phyloP scores from a whole-genome alignment of 768 basidiomycete genomes.

The Phanerochaete carnosa region DNA sequence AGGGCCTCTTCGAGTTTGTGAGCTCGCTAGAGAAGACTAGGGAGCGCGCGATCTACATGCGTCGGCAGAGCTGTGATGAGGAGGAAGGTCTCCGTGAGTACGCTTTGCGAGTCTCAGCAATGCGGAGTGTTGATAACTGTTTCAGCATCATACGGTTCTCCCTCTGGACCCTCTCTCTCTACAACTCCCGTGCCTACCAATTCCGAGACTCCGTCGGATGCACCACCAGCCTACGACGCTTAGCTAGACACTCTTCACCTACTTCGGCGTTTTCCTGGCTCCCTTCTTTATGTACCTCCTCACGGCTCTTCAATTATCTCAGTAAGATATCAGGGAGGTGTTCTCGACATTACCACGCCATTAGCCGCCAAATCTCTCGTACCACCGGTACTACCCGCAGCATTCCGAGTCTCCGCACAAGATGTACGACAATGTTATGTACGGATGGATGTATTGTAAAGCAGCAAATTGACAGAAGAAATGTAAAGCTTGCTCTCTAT shows the following conservation, averaged over 20 bases:
- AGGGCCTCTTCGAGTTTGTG: slow-evolving; percentile 72
- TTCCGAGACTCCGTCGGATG: background rate
- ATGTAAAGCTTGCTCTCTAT: background rate
- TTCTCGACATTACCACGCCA: background rate
- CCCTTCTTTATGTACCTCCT: background rate
- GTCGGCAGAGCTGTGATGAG: slow-evolving; percentile 51
- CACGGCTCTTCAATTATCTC: background rate
- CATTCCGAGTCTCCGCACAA: background rate
- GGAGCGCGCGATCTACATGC: slow-evolving; percentile 75
- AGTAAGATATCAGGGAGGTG: background rate
- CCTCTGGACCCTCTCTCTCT: slow-evolving; percentile 1
- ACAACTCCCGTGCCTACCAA: background rate
- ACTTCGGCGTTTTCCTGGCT: background rate
- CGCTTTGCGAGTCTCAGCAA: background rate
- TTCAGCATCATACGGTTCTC: slow-evolving; percentile 2
- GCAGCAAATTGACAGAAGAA: background rate
- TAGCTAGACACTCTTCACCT: background rate
- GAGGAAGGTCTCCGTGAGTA: slow-evolving; percentile 63
- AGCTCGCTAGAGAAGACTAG: slow-evolving; percentile 72
- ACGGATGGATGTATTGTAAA: background rate
- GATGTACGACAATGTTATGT: background rate
- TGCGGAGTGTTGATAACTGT: background rate
- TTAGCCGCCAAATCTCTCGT: background rate
- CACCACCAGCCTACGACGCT: slow-evolving; percentile 5
- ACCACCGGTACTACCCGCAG: background rate